Conservation (phyloP, 2,329 filamentous ascomycete genomes). For the Trichoderma sp. region DNA sequence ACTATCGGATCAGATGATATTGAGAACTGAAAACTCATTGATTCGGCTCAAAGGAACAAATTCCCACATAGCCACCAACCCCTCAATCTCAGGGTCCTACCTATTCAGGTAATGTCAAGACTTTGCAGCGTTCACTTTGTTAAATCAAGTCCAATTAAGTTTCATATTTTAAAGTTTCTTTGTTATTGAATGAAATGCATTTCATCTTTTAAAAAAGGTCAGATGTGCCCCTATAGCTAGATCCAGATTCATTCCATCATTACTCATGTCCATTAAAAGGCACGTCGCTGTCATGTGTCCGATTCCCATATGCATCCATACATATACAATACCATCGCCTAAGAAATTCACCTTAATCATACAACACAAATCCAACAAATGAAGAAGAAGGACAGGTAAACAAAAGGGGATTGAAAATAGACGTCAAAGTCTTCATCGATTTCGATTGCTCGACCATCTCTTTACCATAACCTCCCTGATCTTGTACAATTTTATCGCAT, state of each 20-base stretch:
- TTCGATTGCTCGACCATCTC: conserved; percentile 84
- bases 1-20: not conserved
- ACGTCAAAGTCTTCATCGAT: conserved; percentile 42
- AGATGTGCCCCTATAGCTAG: not conserved
- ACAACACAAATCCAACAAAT: not conserved
- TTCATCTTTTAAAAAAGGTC: not conserved
- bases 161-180: not conserved
- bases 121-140: not conserved
- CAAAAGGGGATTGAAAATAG: not conserved
- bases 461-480: conserved; percentile 80
- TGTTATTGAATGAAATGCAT: not conserved
- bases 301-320: not conserved
- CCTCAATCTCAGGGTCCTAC: not conserved
- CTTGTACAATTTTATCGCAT: conserved; percentile 69
- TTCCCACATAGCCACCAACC: not conserved
- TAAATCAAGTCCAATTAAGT: not conserved
- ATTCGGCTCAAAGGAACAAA: not conserved
- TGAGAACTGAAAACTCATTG: not conserved
- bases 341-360: not conserved
- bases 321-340: not conserved
- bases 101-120: not conserved
- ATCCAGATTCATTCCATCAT: conserved; percentile 18
- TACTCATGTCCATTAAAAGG: conserved; percentile 15
- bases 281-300: conserved; percentile 10
- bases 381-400: not conserved